phyloP scores from a whole-genome alignment of 441 rosid species.

The Jatropha podagrica region DNA sequence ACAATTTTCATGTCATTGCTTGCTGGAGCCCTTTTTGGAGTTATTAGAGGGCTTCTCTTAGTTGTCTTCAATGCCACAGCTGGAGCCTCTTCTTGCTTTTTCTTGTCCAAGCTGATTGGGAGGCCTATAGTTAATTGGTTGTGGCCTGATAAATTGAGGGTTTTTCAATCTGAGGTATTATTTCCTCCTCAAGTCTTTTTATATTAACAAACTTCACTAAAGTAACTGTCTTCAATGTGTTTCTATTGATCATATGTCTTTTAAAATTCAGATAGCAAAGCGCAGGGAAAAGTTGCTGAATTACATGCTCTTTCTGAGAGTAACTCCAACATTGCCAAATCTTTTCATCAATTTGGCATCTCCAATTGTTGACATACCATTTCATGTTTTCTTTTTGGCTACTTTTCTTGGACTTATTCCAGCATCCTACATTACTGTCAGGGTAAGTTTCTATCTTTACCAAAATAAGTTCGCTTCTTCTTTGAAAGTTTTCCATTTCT shows the following conservation, averaged over 20 bases:
- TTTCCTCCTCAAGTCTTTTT: conserved; percentile 10
- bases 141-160: conserved; percentile 91
- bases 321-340: conserved; percentile 92
- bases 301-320: conserved; percentile 92
- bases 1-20: conserved; percentile 98
- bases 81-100: conserved; percentile 93
- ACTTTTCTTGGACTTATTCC: conserved; percentile 92
- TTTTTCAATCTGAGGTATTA: conserved; percentile 88
- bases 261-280: conserved; percentile 64
- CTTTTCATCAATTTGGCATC: conserved; percentile 97
- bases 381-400: conserved; percentile 90
- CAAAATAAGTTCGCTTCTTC: background rate
- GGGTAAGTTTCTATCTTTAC: conserved; percentile 48
- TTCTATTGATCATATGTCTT: conserved; percentile 1
- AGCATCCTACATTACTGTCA: conserved; percentile 87
- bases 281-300: conserved; percentile 88
- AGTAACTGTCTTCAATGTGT: background rate
- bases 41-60: conserved; percentile 73
- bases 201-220: background rate
- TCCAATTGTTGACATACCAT: conserved; percentile 94
- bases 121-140: conserved; percentile 86
- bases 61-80: conserved; percentile 94
- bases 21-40: conserved; percentile 98
- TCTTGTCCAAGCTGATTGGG: conserved; percentile 87
- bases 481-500: background rate